Evolutionary conservation across 2,329 filamentous ascomycete species (phyloP), one percentile per base, ranked within the genome.

Genomic region (Neurospora sp.): DNA sequence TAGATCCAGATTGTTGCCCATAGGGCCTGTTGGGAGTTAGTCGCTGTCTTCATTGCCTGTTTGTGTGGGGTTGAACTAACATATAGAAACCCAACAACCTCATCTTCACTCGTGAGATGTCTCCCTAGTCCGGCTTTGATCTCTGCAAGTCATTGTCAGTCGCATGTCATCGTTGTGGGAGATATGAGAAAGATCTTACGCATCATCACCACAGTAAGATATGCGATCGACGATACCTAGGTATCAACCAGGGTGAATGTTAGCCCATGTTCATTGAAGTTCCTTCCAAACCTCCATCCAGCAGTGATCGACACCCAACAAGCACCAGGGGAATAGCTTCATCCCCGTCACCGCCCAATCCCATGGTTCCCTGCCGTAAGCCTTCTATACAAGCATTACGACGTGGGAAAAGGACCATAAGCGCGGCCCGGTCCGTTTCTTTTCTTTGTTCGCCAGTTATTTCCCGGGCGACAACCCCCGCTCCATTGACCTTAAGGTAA

Each of bases 1-100:
- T 77, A 77, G 19, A 73, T 66, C 2, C 74, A 71, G 43, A 77
- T 72, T 2, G 75, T 77, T n/a, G 73, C 71, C 71, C 74, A 77
- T 3, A 77, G 72, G 2, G 72, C 72, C 72, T 76, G 33, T n/a
- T 19, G 37, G 2, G 19, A 15, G 17, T 28, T 28, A 28, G 23
- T 28, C 23, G 23, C 23, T 28, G 23, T 28, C 23, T 28, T 28
- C 23, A 3, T 28, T 28, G 23, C 3, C 23, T 4, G 23, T 28
- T 28, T 28, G 28, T 12, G 2, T 28, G 41, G 8, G 38, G 15
- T 33, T 15, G 40, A 10, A 67, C 43, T 17, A 52, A 71, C 72
- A n/a, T 68, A 71, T 37, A 68, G 52, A 43, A 71, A 75, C 12
- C 66, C 66, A 2, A 66, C 70, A 17, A 72, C 15, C 17, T 71